phyloP scores from a whole-genome alignment of 208 protist species.

The Blechomonas ayalai region DNA sequence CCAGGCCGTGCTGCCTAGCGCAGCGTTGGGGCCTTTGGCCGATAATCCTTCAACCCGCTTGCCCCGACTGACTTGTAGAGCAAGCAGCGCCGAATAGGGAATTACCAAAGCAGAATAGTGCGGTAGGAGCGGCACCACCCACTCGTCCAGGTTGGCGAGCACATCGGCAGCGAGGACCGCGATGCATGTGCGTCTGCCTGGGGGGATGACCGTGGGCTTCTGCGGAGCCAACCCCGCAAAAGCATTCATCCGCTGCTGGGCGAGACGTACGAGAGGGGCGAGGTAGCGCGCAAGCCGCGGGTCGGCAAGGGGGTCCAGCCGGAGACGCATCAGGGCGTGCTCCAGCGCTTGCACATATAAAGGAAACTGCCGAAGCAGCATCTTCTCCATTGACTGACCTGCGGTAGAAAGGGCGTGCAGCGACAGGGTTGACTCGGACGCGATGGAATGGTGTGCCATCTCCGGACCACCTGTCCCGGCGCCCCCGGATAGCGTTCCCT shows the following conservation, averaged over 20 bases:
- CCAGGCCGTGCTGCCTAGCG: slow-evolving; percentile 29
- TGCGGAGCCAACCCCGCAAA: slow-evolving; percentile 67
- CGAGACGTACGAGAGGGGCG: slow-evolving; percentile 53
- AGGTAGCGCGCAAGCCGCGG: slow-evolving; percentile 46
- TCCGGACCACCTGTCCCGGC: no score
- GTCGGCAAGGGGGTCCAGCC: slow-evolving; percentile 47
- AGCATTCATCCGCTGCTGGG: slow-evolving; percentile 71
- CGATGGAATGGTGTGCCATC: no score
- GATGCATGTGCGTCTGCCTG: slow-evolving; percentile 18
- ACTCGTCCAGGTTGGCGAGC: slow-evolving; percentile 65
- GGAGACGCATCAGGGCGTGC: slow-evolving; percentile 50
- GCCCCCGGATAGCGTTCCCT: no score
- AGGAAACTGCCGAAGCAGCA: slow-evolving; percentile 47
- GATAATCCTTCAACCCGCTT: slow-evolving; percentile 28
- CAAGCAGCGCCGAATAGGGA: slow-evolving; percentile 53
- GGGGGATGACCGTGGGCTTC: slow-evolving; percentile 50
- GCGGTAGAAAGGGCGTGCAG: no score
- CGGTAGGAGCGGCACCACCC: slow-evolving; percentile 61
- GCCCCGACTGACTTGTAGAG: slow-evolving; percentile 41
- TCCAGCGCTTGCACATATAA: slow-evolving; percentile 54
- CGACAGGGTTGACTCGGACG: no score
- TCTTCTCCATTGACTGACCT: slow-evolving; percentile 30
- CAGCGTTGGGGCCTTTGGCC: slow-evolving; percentile 20
- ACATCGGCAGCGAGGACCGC: slow-evolving; percentile 76
- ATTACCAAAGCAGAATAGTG: slow-evolving; percentile 79